Evolutionary conservation across 257 asterid species (phyloP).

Genomic region (Nicotiana tomentosiformis): DNA sequence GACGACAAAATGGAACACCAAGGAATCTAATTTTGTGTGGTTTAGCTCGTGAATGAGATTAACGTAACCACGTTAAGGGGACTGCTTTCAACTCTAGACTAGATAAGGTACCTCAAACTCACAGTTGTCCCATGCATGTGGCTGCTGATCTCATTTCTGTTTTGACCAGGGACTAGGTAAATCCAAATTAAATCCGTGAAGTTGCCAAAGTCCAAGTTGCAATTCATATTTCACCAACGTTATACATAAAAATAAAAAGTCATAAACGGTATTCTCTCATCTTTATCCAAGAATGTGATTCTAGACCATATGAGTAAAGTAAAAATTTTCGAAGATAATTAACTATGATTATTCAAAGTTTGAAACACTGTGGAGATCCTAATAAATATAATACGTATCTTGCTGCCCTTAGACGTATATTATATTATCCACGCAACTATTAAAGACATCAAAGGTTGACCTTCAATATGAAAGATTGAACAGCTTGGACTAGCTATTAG

Average conservation of each 20-base stretch:
- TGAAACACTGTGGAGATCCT: neutral
- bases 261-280: neutral
- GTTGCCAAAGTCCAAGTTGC: neutral
- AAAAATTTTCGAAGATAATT: neutral
- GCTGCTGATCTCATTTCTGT: neutral
- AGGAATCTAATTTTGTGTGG: neutral
- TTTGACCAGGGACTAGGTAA: neutral
- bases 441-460: neutral
- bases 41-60: neutral
- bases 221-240: neutral
- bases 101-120: neutral
- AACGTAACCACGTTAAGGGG: neutral
- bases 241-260: neutral
- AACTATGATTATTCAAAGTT: neutral
- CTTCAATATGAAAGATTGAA: neutral
- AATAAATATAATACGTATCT: neutral
- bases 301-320: neutral
- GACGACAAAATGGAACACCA: neutral
- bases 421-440: neutral
- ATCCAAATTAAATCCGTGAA: neutral
- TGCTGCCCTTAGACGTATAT: neutral
- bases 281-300: neutral
- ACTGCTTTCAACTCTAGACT: neutral
- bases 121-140: conserved; percentile 1
- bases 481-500: neutral